Evolutionary conservation across 306 rosid genomes (phyloP).

Genomic region (Comarum palustre): DNA sequence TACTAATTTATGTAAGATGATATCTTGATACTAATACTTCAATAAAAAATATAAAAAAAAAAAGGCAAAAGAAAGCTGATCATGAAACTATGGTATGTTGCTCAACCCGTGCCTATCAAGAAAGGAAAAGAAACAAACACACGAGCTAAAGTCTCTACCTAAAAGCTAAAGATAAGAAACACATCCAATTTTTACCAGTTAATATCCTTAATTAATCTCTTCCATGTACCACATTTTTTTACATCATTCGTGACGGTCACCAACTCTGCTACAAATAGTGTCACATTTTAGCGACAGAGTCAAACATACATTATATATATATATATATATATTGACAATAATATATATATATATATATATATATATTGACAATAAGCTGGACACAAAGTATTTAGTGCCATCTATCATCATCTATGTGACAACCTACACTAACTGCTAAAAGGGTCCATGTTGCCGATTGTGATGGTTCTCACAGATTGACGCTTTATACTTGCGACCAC

Average conservation of each 20-base stretch:
- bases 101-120: slow-evolving; percentile 7
- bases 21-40: no score
- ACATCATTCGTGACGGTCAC: not conserved
- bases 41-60: no score
- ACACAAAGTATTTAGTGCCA: not conserved
- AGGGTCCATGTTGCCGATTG: not conserved
- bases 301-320: not conserved
- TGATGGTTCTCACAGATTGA: not conserved
- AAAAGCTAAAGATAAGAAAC: not conserved
- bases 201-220: not conserved
- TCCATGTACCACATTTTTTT: not conserved
- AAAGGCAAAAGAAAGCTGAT: not conserved
- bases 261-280: not conserved
- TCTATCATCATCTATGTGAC: not conserved
- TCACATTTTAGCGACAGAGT: not conserved
- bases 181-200: not conserved
- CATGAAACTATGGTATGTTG: not conserved
- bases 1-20: no score
- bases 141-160: not conserved
- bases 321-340: not conserved
- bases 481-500: not conserved
- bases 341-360: not conserved
- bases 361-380: not conserved
- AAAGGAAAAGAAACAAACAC: not conserved
- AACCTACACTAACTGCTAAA: not conserved